A percentile compares a stretch with the other conserved stretches of the same genome.
phyloP scores from a whole-genome alignment of 495 filamentous ascomycete genomes.

The Lophiotrema nucula region DNA sequence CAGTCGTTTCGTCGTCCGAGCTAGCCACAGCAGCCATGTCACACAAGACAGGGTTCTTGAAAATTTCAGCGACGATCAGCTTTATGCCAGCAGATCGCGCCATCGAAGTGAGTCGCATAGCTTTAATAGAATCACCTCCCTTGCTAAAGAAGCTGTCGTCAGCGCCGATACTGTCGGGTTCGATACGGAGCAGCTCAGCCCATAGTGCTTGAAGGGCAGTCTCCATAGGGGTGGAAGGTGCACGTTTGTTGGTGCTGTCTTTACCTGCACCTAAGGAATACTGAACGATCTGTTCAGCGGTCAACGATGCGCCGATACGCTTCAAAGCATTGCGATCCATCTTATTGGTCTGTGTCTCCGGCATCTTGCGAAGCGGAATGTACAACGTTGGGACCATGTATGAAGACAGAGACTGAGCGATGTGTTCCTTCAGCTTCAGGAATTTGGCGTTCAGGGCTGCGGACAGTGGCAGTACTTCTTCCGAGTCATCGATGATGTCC shows the following conservation, averaged over 20 bases:
- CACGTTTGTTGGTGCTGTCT: conserved; percentile 12
- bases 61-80: conserved; percentile 21
- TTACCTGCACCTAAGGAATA: conserved; percentile 7
- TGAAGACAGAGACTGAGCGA: conserved; percentile 5
- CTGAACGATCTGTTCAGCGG: conserved; percentile 36
- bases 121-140: conserved; percentile 26
- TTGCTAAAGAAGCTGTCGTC: conserved; percentile 27
- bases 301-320: conserved; percentile 42
- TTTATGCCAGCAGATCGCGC: conserved; percentile 11
- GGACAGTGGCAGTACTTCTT: conserved; percentile 7
- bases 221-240: conserved; percentile 16
- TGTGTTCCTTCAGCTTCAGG: conserved; percentile 11
- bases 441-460: conserved; percentile 5
- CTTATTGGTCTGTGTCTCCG: conserved; percentile 20
- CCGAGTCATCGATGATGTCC: not conserved
- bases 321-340: conserved; percentile 18
- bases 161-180: conserved; percentile 8
- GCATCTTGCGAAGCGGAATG: conserved; percentile 19
- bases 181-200: conserved; percentile 19
- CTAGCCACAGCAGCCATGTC: conserved; percentile 13
- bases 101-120: conserved; percentile 24
- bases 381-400: conserved; percentile 29
- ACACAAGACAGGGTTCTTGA: conserved; percentile 17
- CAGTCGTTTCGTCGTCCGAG: not conserved
- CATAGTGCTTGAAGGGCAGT: conserved; percentile 14